Evolutionary conservation across 1,284 basidiomycete genomes (phyloP).

Genomic region (Apiotrichum siamense): DNA sequence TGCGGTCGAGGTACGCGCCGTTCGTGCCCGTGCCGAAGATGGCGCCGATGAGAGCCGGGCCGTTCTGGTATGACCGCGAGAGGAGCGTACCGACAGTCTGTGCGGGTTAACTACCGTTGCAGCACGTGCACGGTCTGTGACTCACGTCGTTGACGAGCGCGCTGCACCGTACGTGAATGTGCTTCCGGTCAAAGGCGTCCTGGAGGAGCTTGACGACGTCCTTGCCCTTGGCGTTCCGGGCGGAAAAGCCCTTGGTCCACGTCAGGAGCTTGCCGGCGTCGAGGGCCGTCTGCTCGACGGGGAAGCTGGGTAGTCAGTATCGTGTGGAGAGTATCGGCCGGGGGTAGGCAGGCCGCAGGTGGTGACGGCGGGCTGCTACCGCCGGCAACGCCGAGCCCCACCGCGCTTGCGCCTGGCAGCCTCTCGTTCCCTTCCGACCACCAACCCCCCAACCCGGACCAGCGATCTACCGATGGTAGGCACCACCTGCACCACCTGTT

Average conservation of each 20-base stretch:
- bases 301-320: slow-evolving; percentile 56
- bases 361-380: too few relatives aligned
- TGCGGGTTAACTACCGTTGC: neutral
- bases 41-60: slow-evolving; percentile 75
- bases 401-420: too few relatives aligned
- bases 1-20: slow-evolving; percentile 88
- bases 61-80: slow-evolving; percentile 83
- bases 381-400: too few relatives aligned
- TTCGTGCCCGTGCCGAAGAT: slow-evolving; percentile 99
- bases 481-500: too few relatives aligned
- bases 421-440: too few relatives aligned
- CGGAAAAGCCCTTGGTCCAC: slow-evolving; percentile 95
- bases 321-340: neutral
- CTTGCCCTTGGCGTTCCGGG: slow-evolving; percentile 82
- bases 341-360: too few relatives aligned
- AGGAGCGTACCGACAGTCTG: slow-evolving; percentile 92
- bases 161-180: slow-evolving; percentile 87
- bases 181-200: slow-evolving; percentile 86
- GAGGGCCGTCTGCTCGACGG: slow-evolving; percentile 92
- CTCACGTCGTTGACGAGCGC: slow-evolving; percentile 94
- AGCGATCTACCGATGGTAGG: too few relatives aligned
- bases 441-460: too few relatives aligned
- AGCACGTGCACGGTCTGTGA: slow-evolving; percentile 7
- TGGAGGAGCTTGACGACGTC: slow-evolving; percentile 90
- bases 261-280: slow-evolving; percentile 82